Base-by-base conservation (phyloP, 2,329 filamentous ascomycete species). In the Trichoderma oligosporum region DNA sequence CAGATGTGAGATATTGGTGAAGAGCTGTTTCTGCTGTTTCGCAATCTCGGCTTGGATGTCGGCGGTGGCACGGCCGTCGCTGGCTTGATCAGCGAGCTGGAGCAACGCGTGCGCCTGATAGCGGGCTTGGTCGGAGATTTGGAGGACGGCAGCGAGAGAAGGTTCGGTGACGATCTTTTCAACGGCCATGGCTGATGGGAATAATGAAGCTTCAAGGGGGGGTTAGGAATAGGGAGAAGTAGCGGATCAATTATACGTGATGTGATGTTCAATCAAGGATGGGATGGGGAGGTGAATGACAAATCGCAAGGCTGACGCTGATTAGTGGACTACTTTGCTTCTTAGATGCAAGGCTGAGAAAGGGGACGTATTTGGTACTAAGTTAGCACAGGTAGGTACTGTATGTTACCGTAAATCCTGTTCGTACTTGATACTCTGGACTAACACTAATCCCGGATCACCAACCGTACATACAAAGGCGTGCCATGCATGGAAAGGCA, bases 1-100 rank as follows among this genome's bases (percentile, higher is more conserved):
- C 16, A 96, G 80, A 63, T 89, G 87, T 1, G 89, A 84, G 8
- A 96, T 82, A 65, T 90, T 86, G 56, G 91, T 86, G 64, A 88
- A 84, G 3, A 97, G 82, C 1, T 85, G 77, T 69, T 94, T 95
- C 70, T 95, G 90, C 68, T 89, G 84, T 67, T 85, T 87, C 7
- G 86, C 86, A 27, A 89, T 78, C 58, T 84, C 81, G 25, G 82
- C 73, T 63, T 82, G 79, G 39, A 77, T 76, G 31, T 81, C 76
- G 20, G 75, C 70, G 7, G 76, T 72, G 20, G 75, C 66, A 33
- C 76, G 71, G 46, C 71, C 68, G 44, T 78, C 71, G 46, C 74
- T 66, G 33, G 78, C 72, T 42, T 78, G 76, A 41, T 76, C 71
- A 59, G 81, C 71, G 55, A 80, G 73, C 62, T 80, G 78, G 60